phyloP scores from a whole-genome alignment of 1,284 basidiomycete genomes.

The Tilletia indica region DNA sequence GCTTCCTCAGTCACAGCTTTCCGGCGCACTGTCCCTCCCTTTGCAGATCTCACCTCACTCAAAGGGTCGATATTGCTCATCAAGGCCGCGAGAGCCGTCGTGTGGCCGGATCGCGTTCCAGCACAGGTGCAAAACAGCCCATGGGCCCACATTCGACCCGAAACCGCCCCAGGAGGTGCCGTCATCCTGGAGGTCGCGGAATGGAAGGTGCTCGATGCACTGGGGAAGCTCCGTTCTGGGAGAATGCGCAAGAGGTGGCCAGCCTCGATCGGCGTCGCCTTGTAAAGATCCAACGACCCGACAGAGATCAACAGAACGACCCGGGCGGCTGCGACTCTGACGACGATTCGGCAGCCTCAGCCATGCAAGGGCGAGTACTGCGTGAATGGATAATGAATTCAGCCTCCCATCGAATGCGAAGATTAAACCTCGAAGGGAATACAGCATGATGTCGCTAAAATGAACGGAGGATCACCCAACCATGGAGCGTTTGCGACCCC shows the following conservation, averaged over 20 bases:
- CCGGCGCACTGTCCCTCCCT: background rate
- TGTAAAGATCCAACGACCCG: background rate
- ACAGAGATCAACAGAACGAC: background rate
- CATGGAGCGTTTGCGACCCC: constrained; percentile 54
- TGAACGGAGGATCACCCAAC: constrained; percentile 34
- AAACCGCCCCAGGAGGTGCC: background rate
- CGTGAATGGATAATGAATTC: background rate
- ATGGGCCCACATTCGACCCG: background rate
- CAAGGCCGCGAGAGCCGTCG: background rate
- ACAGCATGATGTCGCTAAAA: background rate
- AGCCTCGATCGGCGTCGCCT: background rate
- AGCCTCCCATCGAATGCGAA: background rate
- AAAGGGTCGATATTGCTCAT: background rate
- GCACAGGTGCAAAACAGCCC: constrained; percentile 11
- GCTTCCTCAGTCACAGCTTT: background rate
- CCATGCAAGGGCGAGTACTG: background rate
- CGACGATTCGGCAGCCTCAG: background rate
- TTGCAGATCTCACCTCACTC: constrained; percentile 6
- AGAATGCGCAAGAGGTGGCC: background rate
- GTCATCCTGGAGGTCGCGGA: background rate
- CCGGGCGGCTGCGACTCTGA: background rate
- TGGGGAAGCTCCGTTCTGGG: constrained; percentile 7
- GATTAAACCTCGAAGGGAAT: too few relatives aligned
- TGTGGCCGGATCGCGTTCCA: background rate
- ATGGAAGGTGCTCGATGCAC: constrained; percentile 3